Conservation (phyloP, 257 asterid genomes). For the Ballota nigra region DNA sequence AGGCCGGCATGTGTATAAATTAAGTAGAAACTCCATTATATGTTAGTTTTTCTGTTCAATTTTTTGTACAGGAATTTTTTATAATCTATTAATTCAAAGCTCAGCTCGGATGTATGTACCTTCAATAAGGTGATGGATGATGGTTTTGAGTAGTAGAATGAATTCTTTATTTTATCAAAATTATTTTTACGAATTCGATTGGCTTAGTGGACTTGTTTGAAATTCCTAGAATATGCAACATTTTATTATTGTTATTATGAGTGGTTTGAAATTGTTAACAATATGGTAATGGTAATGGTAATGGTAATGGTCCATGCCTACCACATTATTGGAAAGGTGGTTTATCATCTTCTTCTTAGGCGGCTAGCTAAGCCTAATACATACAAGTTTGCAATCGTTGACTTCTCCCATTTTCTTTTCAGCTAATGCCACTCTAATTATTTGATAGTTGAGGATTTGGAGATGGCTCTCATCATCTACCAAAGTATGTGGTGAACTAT, state of each 20-base stretch:
- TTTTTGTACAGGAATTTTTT: slow-evolving; percentile 42
- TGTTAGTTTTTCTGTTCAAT: slow-evolving; percentile 15
- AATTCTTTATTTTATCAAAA: not conserved
- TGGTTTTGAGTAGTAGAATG: not conserved
- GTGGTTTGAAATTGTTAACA: not conserved
- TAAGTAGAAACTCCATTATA: slow-evolving; percentile 23
- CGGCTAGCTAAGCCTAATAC: not conserved
- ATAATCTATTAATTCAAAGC: not conserved
- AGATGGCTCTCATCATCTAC: not conserved
- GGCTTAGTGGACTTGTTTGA: too few relatives aligned
- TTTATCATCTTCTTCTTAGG: not conserved
- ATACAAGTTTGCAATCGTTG: not conserved
- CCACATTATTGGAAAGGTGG: not conserved
- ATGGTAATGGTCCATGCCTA: not conserved
- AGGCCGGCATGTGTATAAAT: slow-evolving; percentile 28
- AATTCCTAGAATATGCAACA: too few relatives aligned
- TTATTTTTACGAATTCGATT: too few relatives aligned
- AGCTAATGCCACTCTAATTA: not conserved
- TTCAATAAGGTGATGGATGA: not conserved
- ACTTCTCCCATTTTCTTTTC: not conserved
- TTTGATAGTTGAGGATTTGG: not conserved
- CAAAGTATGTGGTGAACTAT: not conserved
- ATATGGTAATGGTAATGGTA: not conserved
- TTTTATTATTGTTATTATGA: too few relatives aligned
- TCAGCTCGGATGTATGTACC: not conserved